Percentiles rank a stretch among this genome's conserved stretches.
These are phyloP conservation scores for Apiospora koreana DNA, from an alignment of 2,329 filamentous ascomycete genomes.

Conservation along the genomic window DNA sequence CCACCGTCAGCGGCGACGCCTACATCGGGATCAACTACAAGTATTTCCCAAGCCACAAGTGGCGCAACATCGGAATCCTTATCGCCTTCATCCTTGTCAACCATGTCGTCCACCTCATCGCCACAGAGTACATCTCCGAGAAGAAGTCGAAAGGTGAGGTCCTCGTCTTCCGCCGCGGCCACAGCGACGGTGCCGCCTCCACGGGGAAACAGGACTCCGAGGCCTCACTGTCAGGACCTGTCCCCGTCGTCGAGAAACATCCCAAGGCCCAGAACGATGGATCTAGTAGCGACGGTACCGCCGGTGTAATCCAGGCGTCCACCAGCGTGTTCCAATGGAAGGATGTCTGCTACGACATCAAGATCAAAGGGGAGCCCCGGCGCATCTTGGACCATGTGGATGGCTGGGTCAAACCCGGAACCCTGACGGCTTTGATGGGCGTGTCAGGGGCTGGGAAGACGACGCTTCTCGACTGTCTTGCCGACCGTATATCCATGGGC, in stretches of 20 bases:
- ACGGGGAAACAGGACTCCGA: background rate
- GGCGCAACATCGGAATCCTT: conserved; percentile 63
- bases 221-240: background rate
- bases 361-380: conserved; percentile 72
- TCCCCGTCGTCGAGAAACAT: background rate
- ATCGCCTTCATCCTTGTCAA: conserved; percentile 57
- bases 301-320: conserved; percentile 13
- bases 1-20: conserved; percentile 59
- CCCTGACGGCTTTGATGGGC: conserved; percentile 78
- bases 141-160: conserved; percentile 66
- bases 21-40: conserved; percentile 58
- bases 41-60: conserved; percentile 59
- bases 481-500: conserved; percentile 70
- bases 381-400: conserved; percentile 76
- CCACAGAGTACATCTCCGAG: conserved; percentile 65
- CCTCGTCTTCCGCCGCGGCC: conserved; percentile 61
- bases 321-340: conserved; percentile 74
- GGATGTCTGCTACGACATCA: conserved; percentile 69
- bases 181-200: background rate
- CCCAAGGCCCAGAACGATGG: background rate
- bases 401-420: conserved; percentile 89
- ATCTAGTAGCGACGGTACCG: background rate
- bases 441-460: conserved; percentile 74
- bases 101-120: conserved; percentile 62
- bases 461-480: conserved; percentile 69